Conservation (phyloP, 176 grass and related monocot species). For the Eleusine coracana region DNA sequence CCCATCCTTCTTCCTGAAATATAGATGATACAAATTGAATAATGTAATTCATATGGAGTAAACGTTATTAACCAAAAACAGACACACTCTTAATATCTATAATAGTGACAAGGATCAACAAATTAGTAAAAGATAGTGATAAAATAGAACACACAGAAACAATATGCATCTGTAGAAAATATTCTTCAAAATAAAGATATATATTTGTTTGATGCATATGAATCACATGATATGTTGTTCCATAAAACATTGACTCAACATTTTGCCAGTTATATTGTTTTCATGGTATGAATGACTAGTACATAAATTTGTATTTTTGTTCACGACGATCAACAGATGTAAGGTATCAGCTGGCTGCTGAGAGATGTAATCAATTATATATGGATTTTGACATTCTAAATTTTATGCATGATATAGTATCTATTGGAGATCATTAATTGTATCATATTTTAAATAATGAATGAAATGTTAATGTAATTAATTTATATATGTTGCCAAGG, state of each 20-base stretch:
- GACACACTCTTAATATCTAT: not conserved
- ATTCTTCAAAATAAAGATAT: too few relatives aligned
- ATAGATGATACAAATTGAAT: not conserved
- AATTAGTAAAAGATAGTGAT: too few relatives aligned
- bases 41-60: not conserved
- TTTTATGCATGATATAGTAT: not conserved
- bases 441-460: not conserved
- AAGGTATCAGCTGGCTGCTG: not conserved
- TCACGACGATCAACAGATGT: not conserved
- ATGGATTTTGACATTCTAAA: not conserved
- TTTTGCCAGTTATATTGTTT: too few relatives aligned
- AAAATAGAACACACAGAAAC: too few relatives aligned
- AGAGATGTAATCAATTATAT: not conserved
- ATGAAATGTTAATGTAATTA: not conserved
- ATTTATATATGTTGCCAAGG: not conserved
- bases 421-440: not conserved
- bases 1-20: conserved; percentile 95
- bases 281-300: too few relatives aligned
- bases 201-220: not conserved
- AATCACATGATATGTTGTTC: not conserved
- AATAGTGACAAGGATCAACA: not conserved
- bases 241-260: too few relatives aligned
- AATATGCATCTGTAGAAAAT: too few relatives aligned
- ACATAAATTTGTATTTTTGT: not conserved
- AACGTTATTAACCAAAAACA: not conserved